These are phyloP conservation scores for Schizochytrium sp. DNA, from an alignment of 108 stramenopile species.

Conservation along the genomic window DNA sequence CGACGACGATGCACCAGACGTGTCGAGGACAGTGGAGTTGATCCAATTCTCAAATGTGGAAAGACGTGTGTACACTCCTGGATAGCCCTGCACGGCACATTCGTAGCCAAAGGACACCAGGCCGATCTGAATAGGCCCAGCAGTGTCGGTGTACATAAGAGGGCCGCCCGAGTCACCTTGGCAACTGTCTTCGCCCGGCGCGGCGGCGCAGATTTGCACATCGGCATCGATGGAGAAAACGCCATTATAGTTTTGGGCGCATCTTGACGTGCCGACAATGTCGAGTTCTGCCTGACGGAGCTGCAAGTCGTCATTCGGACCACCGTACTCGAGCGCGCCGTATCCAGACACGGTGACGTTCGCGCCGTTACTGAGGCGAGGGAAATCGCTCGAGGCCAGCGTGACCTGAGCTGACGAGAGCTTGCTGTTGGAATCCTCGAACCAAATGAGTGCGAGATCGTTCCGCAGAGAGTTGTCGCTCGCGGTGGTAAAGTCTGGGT, in stretches of 20 bases:
- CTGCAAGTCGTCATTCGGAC: neutral
- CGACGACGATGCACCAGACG: neutral
- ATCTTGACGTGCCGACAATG: neutral
- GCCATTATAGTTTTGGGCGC: neutral
- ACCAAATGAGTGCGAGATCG: neutral
- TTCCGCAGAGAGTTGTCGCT: neutral
- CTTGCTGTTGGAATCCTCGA: neutral
- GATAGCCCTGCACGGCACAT: neutral
- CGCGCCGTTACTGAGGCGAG: neutral
- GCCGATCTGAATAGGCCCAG: neutral
- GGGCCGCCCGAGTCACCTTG: constrained; percentile 3
- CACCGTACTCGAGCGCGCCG: neutral
- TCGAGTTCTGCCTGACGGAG: neutral
- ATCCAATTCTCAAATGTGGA: neutral
- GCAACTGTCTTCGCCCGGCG: neutral
- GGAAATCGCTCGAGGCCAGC: neutral
- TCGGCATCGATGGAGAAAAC: neutral
- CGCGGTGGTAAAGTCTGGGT: neutral
- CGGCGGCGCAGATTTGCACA: neutral
- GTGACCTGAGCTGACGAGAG: neutral
- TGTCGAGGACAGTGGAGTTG: neutral
- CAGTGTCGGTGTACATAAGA: neutral
- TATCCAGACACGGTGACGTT: neutral
- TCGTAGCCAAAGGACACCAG: neutral
- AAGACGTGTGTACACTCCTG: neutral